phyloP scores from a whole-genome alignment of 2,329 filamentous ascomycete species.

The Nigrospora sphaerica region DNA sequence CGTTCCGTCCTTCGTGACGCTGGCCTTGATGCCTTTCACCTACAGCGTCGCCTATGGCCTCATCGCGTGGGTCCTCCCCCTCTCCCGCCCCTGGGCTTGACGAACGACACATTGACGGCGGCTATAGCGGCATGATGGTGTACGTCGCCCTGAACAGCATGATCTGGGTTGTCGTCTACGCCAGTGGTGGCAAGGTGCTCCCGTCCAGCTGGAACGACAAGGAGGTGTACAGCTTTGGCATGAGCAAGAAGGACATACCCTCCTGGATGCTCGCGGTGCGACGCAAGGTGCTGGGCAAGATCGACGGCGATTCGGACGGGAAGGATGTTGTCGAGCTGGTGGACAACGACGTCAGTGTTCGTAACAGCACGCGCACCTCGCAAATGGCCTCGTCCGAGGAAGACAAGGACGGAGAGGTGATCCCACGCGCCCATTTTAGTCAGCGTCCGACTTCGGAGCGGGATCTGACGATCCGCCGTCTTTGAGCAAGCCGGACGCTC shows the following conservation, averaged over 20 bases:
- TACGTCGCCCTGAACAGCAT: slow-evolving; percentile 48
- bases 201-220: slow-evolving; percentile 47
- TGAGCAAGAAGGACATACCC: slow-evolving; percentile 47
- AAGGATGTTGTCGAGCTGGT: slow-evolving; percentile 22
- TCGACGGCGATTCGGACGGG: slow-evolving; percentile 7
- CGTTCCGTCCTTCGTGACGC: slow-evolving; percentile 67
- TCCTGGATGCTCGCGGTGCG: slow-evolving; percentile 44
- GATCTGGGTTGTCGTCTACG: slow-evolving; percentile 40
- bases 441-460: not conserved
- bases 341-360: slow-evolving; percentile 12
- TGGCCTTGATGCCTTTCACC: slow-evolving; percentile 70
- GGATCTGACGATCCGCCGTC: not conserved
- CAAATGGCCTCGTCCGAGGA: not conserved
- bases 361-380: slow-evolving; percentile 2
- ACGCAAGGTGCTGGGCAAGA: slow-evolving; percentile 10
- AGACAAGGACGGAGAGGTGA: slow-evolving; percentile 1
- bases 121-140: slow-evolving; percentile 38
- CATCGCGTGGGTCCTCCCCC: slow-evolving; percentile 49
- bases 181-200: slow-evolving; percentile 36
- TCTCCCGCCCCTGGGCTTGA: not conserved
- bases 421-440: not conserved
- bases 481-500: too few relatives aligned
- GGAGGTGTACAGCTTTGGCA: slow-evolving; percentile 47
- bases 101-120: slow-evolving; percentile 1
- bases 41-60: slow-evolving; percentile 75